These are phyloP conservation scores for Calamus simplicifolius DNA, from an alignment of 176 grass and related monocot species.

Conservation along the genomic window DNA sequence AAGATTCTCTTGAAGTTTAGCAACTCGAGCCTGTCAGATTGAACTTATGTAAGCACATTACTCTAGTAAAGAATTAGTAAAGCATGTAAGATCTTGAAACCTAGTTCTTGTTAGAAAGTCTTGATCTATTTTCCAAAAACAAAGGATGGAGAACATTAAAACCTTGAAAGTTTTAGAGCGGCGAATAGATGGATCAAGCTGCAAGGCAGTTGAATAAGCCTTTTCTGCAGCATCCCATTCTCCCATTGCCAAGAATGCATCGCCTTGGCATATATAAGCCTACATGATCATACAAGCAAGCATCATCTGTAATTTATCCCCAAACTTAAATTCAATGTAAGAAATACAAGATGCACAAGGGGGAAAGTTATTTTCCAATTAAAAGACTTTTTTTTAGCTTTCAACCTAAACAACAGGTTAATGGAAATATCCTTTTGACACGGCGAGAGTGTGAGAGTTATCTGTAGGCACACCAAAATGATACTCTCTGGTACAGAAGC, in stretches of 20 bases:
- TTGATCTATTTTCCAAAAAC: not conserved
- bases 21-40: slow-evolving; percentile 45
- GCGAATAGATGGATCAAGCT: slow-evolving; percentile 64
- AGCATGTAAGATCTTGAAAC: too few relatives aligned
- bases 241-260: slow-evolving; percentile 47
- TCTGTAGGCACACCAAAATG: too few relatives aligned
- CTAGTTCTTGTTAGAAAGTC: too few relatives aligned
- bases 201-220: slow-evolving; percentile 58
- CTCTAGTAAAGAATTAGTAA: not conserved
- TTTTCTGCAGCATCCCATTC: slow-evolving; percentile 45
- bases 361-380: too few relatives aligned
- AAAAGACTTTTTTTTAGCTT: too few relatives aligned
- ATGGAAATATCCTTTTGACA: too few relatives aligned
- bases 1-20: slow-evolving; percentile 59
- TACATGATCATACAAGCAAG: slow-evolving; percentile 7
- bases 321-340: too few relatives aligned
- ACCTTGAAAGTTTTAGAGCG: slow-evolving; percentile 89
- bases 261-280: slow-evolving; percentile 72
- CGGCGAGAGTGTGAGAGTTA: too few relatives aligned
- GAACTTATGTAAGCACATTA: slow-evolving; percentile 1
- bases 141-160: slow-evolving; percentile 1
- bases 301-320: not conserved
- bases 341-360: too few relatives aligned
- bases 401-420: too few relatives aligned
- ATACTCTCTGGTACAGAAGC: too few relatives aligned